Base-by-base conservation (phyloP, 805 yeast species). In the Pichia thaimueangensis region DNA sequence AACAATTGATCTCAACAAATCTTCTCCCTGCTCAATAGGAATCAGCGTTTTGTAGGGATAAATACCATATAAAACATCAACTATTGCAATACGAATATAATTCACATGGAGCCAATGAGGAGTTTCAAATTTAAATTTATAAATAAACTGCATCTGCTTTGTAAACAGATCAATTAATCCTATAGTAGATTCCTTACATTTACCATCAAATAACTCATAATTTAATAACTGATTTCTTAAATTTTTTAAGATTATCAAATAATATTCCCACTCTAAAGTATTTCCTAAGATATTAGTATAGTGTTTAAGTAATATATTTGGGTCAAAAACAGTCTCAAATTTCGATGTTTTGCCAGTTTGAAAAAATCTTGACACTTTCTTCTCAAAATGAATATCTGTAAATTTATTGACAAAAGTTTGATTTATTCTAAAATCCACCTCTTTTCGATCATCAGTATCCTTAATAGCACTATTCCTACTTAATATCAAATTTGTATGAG, bases 161-260 rank as follows among this genome's bases (percentile, higher is more conserved):
- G 86, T 80, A 2, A 82, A 53, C 1, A 51, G 21, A 9, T 45
- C 42, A 2, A 75, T 59, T 5, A 63, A 57, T 44, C 73, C 67
- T 17, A 78, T 59, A 16, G 62, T 55, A 11, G 76, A 66, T 21
- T 67, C 68, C n/a, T 55, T 58, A 21, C 71, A 63, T 4, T 65
- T 59, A 27, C 63, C 58, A 6, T 31, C 23, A 49, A 82, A 82
- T 8, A 86, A 61, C 12, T 60, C 61, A 48, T 78, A 56, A 50
- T 78, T 80, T 10, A 84, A 67, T 24, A 86, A 54, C 53, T 85
- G 94, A 0, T 86, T 75, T 52, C 87, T 79, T 41, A 84, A 68
- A 57, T 82, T 86, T 0, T 83, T 76, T 68, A 81, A 65, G 1
- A 78, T 59, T 52, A 68, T 82, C 0, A 88, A 77, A 57, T 80